Percentiles rank a stretch among this genome's conserved stretches.
phyloP scores from a whole-genome alignment of 305 asterid genomes.

The Fraxinus sp. region DNA sequence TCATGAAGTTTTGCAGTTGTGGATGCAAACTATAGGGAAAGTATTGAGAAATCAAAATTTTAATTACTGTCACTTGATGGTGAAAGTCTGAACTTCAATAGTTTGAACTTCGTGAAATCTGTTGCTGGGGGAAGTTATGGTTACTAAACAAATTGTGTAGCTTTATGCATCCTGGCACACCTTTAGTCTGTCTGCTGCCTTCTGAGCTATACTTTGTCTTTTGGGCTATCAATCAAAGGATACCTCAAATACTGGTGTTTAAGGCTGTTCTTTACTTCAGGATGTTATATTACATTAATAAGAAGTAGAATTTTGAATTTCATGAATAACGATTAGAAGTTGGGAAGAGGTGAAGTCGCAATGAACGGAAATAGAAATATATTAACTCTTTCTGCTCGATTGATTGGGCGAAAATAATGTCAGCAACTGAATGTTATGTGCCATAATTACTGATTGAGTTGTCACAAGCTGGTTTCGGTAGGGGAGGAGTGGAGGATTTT shows the following conservation, averaged over 20 bases:
- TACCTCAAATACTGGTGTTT: slow-evolving; percentile 7
- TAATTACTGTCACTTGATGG: slow-evolving; percentile 3
- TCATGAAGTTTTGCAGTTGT: slow-evolving; percentile 20
- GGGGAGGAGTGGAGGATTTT: background rate
- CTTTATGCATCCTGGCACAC: slow-evolving; percentile 8
- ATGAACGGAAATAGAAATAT: background rate
- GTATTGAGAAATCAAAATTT: slow-evolving; percentile 18
- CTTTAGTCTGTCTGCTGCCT: slow-evolving; percentile 1
- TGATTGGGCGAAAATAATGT: background rate
- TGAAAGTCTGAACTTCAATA: slow-evolving; percentile 16
- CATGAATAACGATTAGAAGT: background rate
- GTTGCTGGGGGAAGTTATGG: slow-evolving; percentile 11
- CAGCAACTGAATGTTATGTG: background rate
- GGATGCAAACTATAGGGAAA: slow-evolving; percentile 18
- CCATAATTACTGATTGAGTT: background rate
- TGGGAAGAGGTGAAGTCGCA: background rate
- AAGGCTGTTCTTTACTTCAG: slow-evolving; percentile 13
- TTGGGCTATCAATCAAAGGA: slow-evolving; percentile 2
- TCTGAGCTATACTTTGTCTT: background rate
- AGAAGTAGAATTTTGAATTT: slow-evolving; percentile 1
- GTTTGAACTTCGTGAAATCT: slow-evolving; percentile 5
- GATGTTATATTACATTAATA: slow-evolving; percentile 10
- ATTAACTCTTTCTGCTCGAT: background rate
- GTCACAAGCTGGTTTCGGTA: background rate
- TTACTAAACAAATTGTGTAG: background rate